Conservation (phyloP, 2,329 filamentous ascomycete genomes). For the Apiospora marii region DNA sequence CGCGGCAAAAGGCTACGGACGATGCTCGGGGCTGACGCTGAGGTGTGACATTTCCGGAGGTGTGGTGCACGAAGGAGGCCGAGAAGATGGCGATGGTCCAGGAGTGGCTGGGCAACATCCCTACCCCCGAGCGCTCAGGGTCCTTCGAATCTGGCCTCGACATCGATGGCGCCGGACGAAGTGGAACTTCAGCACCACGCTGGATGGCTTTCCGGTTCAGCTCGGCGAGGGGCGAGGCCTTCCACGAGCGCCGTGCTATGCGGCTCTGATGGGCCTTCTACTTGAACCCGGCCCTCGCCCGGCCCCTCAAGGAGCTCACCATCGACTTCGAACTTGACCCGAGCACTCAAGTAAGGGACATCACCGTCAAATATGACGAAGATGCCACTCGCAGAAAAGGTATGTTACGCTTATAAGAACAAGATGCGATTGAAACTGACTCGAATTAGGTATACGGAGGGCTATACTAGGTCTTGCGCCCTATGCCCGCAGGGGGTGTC, state of each 20-base stretch:
- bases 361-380: slow-evolving; percentile 79
- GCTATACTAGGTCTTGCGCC: slow-evolving; percentile 81
- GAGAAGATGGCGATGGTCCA: background rate
- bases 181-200: slow-evolving; percentile 73
- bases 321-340: slow-evolving; percentile 52
- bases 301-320: too few relatives aligned
- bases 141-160: slow-evolving; percentile 52
- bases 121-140: slow-evolving; percentile 52
- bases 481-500: too few relatives aligned
- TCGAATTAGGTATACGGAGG: slow-evolving; percentile 76
- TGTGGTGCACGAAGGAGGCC: too few relatives aligned
- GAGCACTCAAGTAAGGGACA: slow-evolving; percentile 58
- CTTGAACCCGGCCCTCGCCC: too few relatives aligned
- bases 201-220: slow-evolving; percentile 52
- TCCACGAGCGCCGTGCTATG: too few relatives aligned
- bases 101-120: slow-evolving; percentile 55
- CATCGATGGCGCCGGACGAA: slow-evolving; percentile 64
- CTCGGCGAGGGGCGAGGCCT: too few relatives aligned
- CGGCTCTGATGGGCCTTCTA: too few relatives aligned
- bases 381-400: slow-evolving; percentile 88
- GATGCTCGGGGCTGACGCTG: too few relatives aligned
- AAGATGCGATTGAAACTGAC: slow-evolving; percentile 24
- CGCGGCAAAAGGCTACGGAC: too few relatives aligned
- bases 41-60: too few relatives aligned
- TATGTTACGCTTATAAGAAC: slow-evolving; percentile 53